Base-by-base conservation (phyloP, 495 filamentous ascomycete genomes). In the Choiromyces venosus region DNA sequence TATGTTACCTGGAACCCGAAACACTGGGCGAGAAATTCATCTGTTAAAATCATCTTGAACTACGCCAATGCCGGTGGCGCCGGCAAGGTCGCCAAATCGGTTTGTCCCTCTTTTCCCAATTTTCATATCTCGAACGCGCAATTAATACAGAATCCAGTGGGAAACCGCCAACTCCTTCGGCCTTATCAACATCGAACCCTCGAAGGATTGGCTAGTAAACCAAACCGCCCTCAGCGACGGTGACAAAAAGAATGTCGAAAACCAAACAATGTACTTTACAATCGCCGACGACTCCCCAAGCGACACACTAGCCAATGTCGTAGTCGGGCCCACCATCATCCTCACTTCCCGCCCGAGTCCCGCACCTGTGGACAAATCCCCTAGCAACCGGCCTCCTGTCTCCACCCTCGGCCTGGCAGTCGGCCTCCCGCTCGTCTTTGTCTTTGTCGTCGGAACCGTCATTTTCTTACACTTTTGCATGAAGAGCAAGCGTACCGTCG, bases 1-100 rank as follows among this genome's bases (percentile, higher is more conserved):
- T 78, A 80, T 42, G 68, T 80, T 16, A 80, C 78, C 0, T 80
- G 79, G 79, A 80, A 80, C 67, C 69, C 70, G 8, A 40, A 4
- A n/a, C 40, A 67, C n/a, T 80, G 76, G 68, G n/a, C 65, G 10
- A n/a, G 37, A 10, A 80, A 80, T 35, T 80, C 74, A 9, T 73
- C 66, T 1, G 71, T 80, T 8, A 74, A 40, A 29, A 69, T 80
- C 66, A 65, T 69, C 7, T 72, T 80, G 25, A 77, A 80, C 38
- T 80, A 80, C n/a, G 36, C 25, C 21, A 46, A 35, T 14, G 3
- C 36, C n/a, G 78, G 78, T 7, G 65, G 37, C 5, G 52, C 19
- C 14, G 78, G 78, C 9, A 44, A 56, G 35, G 42, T 77, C 39
- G 78, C 69, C 1, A 19, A 56, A 5, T 69, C 19, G 25, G 75